Conservation (phyloP, 192 early-diverging fungal species). For the Spizellomyces sp. region DNA sequence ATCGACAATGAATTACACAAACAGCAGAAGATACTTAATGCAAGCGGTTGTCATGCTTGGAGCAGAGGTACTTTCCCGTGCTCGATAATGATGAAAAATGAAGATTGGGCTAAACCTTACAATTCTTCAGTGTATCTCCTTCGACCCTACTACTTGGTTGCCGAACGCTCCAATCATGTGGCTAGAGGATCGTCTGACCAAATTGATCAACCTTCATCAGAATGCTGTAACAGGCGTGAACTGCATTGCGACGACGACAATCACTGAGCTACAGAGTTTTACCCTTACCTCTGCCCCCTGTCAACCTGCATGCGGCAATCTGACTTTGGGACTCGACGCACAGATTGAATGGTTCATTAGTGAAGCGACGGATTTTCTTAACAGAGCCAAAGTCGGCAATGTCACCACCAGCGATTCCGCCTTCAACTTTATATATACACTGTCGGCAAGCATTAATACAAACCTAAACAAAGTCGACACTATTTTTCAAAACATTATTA, state of each 20-base stretch:
- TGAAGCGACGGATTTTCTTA: background rate
- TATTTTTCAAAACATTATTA: constrained; percentile 8
- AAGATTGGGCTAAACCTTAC: background rate
- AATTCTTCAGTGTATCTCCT: background rate
- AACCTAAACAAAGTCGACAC: background rate
- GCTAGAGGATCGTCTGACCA: constrained; percentile 6
- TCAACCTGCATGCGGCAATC: constrained; percentile 25
- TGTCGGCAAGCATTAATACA: background rate
- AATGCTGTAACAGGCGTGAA: constrained; percentile 9
- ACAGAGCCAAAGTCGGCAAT: background rate
- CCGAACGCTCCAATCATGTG: constrained; percentile 21
- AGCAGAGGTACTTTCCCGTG: background rate
- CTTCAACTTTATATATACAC: background rate
- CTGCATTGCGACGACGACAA: constrained; percentile 20
- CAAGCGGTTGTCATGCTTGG: constrained; percentile 11
- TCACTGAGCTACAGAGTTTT: constrained; percentile 5
- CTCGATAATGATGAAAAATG: too few species aligned
- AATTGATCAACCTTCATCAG: constrained; percentile 12
- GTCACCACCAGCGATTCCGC: background rate
- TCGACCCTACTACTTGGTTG: constrained; percentile 25
- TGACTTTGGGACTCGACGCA: constrained; percentile 21
- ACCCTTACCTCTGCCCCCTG: constrained; percentile 21
- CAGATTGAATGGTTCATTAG: constrained; percentile 20
- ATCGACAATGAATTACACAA: constrained; percentile 23
- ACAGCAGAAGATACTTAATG: constrained; percentile 11